Base-by-base conservation (phyloP, 495 filamentous ascomycete genomes). In the Lasiosphaeria ovina region DNA sequence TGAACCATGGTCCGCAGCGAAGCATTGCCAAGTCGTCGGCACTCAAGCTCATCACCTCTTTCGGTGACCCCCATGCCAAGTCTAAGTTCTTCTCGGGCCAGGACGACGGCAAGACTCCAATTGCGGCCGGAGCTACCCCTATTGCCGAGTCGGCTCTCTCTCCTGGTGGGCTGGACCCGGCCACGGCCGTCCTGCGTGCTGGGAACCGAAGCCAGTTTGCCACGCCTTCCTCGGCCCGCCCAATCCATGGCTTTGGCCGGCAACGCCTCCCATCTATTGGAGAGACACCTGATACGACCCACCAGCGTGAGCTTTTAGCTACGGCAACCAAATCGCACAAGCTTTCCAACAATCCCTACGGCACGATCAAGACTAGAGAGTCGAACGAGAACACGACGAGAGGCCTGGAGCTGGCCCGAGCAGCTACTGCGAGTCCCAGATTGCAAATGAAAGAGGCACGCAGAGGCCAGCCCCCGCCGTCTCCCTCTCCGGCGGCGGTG, bases 141-240 rank as follows among this genome's bases (percentile, higher is more conserved):
- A 97, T 98, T 69, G 89, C 90, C 3, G 91, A 97, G 63, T 96
- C 93, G 42, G 94, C 93, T 10, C 77, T 94, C 35, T 91, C 90
- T 33, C 90, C 90, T 3, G 79, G 83, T 40, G 88, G 85, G n/a
- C 36, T 8, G 32, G 81, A 85, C 48, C 79, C 88, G n/a, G 81
- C 82, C 8, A 83, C 82, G 6, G 88, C 87, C 3, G 87, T 89
- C 62, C 76, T 87, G 44, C 82, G 87, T 62, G 8, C 55, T 2
- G 84, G 86, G 49, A 76, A 78, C 62, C 76, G 77, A 32, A 85
- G 79, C 63, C 70, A 72, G 24, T 76, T 84, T 50, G 83, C 83
- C 62, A 87, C 89, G 11, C 89, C 90, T 0, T 84, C 87, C 57
- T 89, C 88, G 35, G 89, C 89, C 4, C 81, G 89, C 36, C 88